Conservation (phyloP, 2,329 filamentous ascomycete species). For the Exserohilum turcica region DNA sequence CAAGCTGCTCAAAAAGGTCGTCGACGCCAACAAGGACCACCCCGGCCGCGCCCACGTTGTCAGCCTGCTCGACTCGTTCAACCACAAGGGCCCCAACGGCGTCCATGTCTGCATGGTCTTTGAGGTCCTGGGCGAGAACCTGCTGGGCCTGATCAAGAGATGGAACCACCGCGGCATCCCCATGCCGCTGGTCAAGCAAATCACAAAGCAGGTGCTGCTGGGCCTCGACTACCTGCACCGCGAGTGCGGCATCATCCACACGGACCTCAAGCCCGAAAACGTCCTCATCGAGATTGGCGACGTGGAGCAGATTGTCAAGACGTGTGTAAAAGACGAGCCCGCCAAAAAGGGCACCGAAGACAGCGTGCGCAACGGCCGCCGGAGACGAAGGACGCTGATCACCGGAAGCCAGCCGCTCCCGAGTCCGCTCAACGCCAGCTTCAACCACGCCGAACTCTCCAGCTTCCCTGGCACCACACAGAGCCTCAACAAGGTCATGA, state of each 20-base stretch:
- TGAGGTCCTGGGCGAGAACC: slow-evolving; percentile 93
- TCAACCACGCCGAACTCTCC: slow-evolving; percentile 75
- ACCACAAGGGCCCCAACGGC: slow-evolving; percentile 95
- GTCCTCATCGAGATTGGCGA: slow-evolving; percentile 98
- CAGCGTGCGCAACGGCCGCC: slow-evolving; percentile 87
- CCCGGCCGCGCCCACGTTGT: slow-evolving; percentile 95
- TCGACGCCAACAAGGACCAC: slow-evolving; percentile 91
- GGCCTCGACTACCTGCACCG: slow-evolving; percentile 95
- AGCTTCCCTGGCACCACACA: slow-evolving; percentile 64
- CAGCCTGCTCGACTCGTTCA: slow-evolving; percentile 93
- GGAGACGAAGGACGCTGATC: slow-evolving; percentile 89
- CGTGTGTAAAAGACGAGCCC: slow-evolving; percentile 82
- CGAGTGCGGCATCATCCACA: slow-evolving; percentile 98
- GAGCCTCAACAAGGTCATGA: slow-evolving; percentile 83
- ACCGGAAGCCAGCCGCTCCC: slow-evolving; percentile 96
- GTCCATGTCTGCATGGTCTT: slow-evolving; percentile 99
- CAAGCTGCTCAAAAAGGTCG: slow-evolving; percentile 95
- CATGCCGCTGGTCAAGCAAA: slow-evolving; percentile 95
- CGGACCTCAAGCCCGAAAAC: slow-evolving; percentile 96
- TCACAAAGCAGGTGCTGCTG: slow-evolving; percentile 95
- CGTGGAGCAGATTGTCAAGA: slow-evolving; percentile 97
- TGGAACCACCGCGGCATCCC: slow-evolving; percentile 98
- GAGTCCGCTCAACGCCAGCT: slow-evolving; percentile 90
- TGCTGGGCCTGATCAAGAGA: slow-evolving; percentile 93
- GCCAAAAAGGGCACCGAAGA: slow-evolving; percentile 74